Percentiles rank a stretch among this genome's conserved stretches.
Conservation (phyloP, 805 yeast species). For the Yarrowia keelungensis region DNA sequence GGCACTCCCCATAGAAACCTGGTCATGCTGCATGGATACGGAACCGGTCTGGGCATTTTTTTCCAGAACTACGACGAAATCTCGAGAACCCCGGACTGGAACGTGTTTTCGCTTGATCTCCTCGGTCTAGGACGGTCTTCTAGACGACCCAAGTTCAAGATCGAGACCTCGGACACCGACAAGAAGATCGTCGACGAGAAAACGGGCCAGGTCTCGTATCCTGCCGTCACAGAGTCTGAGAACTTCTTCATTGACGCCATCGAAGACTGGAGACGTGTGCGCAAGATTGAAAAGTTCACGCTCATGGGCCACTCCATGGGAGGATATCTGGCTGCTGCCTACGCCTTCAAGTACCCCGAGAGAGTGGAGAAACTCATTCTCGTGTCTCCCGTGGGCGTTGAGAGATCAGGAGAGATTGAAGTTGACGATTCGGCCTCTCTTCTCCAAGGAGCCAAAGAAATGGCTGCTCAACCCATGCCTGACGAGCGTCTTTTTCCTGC, state of each 20-base stretch:
- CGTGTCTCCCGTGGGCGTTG: conserved; percentile 90
- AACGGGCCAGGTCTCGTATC: conserved; percentile 40
- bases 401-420: conserved; percentile 44
- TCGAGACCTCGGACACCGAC: conserved; percentile 45
- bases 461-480: conserved; percentile 11
- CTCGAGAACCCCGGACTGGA: conserved; percentile 57
- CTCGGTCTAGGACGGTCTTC: conserved; percentile 92
- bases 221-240: conserved; percentile 59
- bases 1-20: conserved; percentile 56
- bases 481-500: conserved; percentile 29
- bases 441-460: conserved; percentile 11
- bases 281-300: conserved; percentile 60
- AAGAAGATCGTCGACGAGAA: conserved; percentile 45
- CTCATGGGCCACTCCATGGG: conserved; percentile 92
- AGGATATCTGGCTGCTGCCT: conserved; percentile 76
- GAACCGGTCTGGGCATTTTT: conserved; percentile 86
- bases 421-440: conserved; percentile 15
- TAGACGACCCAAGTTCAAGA: conserved; percentile 65
- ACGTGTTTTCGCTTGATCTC: conserved; percentile 84
- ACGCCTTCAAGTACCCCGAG: conserved; percentile 66
- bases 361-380: conserved; percentile 72
- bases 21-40: conserved; percentile 89
- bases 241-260: conserved; percentile 70
- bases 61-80: conserved; percentile 69
- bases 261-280: conserved; percentile 63